phyloP scores from a whole-genome alignment of 2,329 filamentous ascomycete genomes.

The Lecanicillium sp. region DNA sequence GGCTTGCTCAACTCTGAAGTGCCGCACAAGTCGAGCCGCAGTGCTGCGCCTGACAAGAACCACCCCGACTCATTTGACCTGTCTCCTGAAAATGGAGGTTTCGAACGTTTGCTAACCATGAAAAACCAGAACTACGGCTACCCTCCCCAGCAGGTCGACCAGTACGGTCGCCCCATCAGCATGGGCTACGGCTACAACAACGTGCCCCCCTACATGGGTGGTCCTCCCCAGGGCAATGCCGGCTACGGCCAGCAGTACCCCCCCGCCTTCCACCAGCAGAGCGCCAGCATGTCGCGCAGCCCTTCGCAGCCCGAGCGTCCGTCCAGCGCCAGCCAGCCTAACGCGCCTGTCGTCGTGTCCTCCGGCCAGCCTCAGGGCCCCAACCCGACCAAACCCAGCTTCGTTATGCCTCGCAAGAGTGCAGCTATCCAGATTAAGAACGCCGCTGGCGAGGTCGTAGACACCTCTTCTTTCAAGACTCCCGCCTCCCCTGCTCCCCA shows the following conservation, averaged over 20 bases:
- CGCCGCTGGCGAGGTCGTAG: conserved; percentile 69
- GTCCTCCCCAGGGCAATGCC: conserved; percentile 36
- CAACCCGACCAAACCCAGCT: conserved; percentile 37
- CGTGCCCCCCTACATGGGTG: conserved; percentile 45
- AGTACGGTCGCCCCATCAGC: conserved; percentile 31
- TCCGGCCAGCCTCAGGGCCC: conserved; percentile 54
- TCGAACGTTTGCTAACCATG: conserved; percentile 67
- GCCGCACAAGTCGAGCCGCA: conserved; percentile 6
- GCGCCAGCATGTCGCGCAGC: conserved; percentile 72
- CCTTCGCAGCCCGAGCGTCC: conserved; percentile 69
- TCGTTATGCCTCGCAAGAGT: conserved; percentile 57
- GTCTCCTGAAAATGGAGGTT: conserved; percentile 62
- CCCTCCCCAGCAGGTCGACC: conserved; percentile 37
- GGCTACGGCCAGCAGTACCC: conserved; percentile 41
- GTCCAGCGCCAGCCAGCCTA: conserved; percentile 58
- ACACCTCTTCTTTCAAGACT: conserved; percentile 56
- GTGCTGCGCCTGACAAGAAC: conserved; percentile 15
- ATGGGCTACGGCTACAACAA: conserved; percentile 39
- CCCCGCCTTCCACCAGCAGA: conserved; percentile 44
- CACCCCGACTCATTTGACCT: conserved; percentile 48
- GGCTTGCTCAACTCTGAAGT: conserved; percentile 7
- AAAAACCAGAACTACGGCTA: conserved; percentile 61
- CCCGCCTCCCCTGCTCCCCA: conserved; percentile 52
- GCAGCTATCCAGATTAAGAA: conserved; percentile 81
- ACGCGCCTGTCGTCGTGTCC: conserved; percentile 55